Conservation (phyloP, 352 stramenopile genomes). For the Pythium oligandrum region DNA sequence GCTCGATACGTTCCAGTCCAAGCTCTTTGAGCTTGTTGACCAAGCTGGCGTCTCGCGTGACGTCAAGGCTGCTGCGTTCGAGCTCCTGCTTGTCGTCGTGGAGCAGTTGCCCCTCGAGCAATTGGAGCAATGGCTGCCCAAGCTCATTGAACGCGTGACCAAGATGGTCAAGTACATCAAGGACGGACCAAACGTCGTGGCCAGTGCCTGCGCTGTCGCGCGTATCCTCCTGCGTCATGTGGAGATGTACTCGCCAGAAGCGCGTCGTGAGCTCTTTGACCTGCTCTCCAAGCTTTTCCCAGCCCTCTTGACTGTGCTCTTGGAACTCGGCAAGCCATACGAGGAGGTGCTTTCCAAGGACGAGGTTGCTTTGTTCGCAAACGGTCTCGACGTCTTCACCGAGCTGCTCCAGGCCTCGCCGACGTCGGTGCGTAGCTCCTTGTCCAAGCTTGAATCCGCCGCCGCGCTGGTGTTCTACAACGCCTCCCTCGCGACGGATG, state of each 20-base stretch:
- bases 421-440: conserved; percentile 48
- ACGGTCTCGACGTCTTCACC: conserved; percentile 36
- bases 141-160: conserved; percentile 60
- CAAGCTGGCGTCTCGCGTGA: conserved; percentile 22
- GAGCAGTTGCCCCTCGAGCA: conserved; percentile 54
- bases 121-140: conserved; percentile 46
- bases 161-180: conserved; percentile 66
- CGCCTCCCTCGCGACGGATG: conserved; percentile 13
- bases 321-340: conserved; percentile 21
- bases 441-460: conserved; percentile 59
- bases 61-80: conserved; percentile 45
- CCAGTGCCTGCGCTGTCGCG: conserved; percentile 38
- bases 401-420: conserved; percentile 47
- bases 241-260: conserved; percentile 48
- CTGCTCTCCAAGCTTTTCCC: conserved; percentile 56
- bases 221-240: conserved; percentile 41
- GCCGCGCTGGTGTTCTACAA: conserved; percentile 32
- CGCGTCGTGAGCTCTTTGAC: conserved; percentile 57
- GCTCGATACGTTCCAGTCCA: conserved; percentile 65
- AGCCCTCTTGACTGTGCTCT: conserved; percentile 36
- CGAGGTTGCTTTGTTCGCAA: conserved; percentile 24
- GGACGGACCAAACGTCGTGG: conserved; percentile 22
- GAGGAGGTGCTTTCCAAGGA: conserved; percentile 15
- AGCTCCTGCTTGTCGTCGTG: conserved; percentile 51
- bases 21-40: conserved; percentile 57